Evolutionary conservation across 2,329 filamentous ascomycete species (phyloP).

Genomic region (Cladosporium sp.): DNA sequence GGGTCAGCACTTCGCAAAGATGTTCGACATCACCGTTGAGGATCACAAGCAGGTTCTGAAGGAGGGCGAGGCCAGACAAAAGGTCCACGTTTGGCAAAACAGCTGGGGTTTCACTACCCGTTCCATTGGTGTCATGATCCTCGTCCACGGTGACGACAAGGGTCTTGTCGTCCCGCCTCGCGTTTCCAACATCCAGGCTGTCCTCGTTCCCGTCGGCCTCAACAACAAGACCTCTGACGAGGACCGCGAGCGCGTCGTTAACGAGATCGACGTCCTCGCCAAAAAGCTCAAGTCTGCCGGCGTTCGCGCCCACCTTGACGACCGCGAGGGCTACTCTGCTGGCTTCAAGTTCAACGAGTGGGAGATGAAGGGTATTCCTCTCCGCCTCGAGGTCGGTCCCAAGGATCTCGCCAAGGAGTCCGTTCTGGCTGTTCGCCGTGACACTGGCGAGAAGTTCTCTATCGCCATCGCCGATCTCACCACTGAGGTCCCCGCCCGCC

Average conservation of each 20-base stretch:
- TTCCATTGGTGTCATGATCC: conserved; percentile 97
- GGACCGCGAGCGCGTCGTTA: conserved; percentile 70
- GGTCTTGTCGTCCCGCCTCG: conserved; percentile 89
- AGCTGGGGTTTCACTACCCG: conserved; percentile 97
- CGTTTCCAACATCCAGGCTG: conserved; percentile 77
- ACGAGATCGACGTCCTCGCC: conserved; percentile 69
- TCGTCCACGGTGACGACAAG: conserved; percentile 95
- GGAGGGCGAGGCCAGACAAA: conserved; percentile 67
- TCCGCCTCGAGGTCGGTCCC: conserved; percentile 92
- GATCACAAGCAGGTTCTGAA: conserved; percentile 67
- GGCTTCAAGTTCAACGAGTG: conserved; percentile 99
- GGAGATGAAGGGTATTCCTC: conserved; percentile 92
- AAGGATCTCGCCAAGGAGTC: conserved; percentile 85
- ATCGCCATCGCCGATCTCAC: conserved; percentile 71
- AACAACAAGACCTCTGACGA: conserved; percentile 82
- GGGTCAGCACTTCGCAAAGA: conserved; percentile 97
- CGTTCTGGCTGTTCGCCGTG: conserved; percentile 80
- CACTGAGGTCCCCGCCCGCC: conserved; percentile 70
- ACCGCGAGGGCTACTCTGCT: conserved; percentile 84
- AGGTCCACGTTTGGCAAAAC: conserved; percentile 94
- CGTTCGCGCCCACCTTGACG: conserved; percentile 75
- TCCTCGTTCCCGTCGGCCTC: conserved; percentile 89
- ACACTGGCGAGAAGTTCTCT: conserved; percentile 75
- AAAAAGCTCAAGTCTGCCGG: conserved; percentile 66
- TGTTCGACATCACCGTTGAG: conserved; percentile 98